Evolutionary conservation across 345 rosid genomes (phyloP), one percentile per base, ranked within the genome.

Genomic region (Microthlaspi erraticum): DNA sequence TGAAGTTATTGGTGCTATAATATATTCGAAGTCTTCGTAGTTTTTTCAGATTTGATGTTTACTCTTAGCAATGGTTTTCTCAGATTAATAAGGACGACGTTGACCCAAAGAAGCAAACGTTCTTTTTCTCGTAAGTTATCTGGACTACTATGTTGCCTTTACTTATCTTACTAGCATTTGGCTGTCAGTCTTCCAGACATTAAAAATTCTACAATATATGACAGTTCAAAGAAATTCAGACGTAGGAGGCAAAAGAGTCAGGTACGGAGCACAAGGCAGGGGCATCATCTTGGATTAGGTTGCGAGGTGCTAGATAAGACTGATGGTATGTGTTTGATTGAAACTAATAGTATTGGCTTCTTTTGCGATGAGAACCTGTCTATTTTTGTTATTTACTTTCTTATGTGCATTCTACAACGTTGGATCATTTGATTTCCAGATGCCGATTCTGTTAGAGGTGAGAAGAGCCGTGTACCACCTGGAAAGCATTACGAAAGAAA

Each of bases 101-200:
- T 78, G 97, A 95, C 85, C 99, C 99, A 31, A 90, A 87, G 81
- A 96, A 87, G 46, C 96, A 95, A 78, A 88, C 97, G 4, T 88
- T 95, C 82, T 83, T 71, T 83, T 88, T 81, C 70, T 83, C 87
- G 99, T 90, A 82, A 78, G 88, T 76, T 49, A 54, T 50, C 34
- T 46, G 45, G 74, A 55, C 14, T 76, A 55, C 46, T 38, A 14
- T 46, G 19, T 52, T 63, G 2, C 60, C 20, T 61, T 42, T 54
- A 45, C 54, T 46, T 63, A 46, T 55, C 17, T 46, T 32, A 63
- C 61, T 49, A 64, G 66, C 57, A 58, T 57, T 42, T 44, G 61
- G 48, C 62, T 20, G 34, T 48, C 32, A 56, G 31, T 56, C 42
- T 64, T 36, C 32, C 42, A 41, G 58, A 34, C 61, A 70, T 50